Evolutionary conservation across 306 rosid genomes (phyloP).

Genomic region (Cyclanthera cordifolia): DNA sequence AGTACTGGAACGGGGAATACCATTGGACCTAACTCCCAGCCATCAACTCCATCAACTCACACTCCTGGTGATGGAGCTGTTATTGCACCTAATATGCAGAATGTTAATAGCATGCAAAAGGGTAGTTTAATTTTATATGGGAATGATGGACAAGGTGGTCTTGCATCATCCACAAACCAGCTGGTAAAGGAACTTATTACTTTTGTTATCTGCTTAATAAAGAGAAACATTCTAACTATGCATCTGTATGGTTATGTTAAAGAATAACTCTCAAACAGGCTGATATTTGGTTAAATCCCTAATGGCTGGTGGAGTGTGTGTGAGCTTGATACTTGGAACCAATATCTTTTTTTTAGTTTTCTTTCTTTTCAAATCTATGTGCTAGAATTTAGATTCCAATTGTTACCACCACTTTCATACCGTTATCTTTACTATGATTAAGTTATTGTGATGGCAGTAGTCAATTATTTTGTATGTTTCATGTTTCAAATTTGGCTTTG

Average conservation of each 20-base stretch:
- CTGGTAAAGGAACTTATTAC: slow-evolving; percentile 40
- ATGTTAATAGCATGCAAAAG: slow-evolving; percentile 53
- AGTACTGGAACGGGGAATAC: slow-evolving; percentile 96
- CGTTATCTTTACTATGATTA: neutral
- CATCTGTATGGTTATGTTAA: no score
- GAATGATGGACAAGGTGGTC: slow-evolving; percentile 71
- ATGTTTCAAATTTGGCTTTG: neutral
- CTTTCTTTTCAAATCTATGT: neutral
- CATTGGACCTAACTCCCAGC: slow-evolving; percentile 79
- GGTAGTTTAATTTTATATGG: slow-evolving; percentile 53
- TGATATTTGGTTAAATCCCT: neutral
- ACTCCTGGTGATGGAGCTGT: slow-evolving; percentile 79
- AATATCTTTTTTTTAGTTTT: neutral
- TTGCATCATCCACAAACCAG: slow-evolving; percentile 84
- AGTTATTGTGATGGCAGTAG: neutral
- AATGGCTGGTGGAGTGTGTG: neutral
- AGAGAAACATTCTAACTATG: neutral
- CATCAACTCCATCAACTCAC: slow-evolving; percentile 89
- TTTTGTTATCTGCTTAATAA: slow-evolving; percentile 11
- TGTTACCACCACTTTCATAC: neutral
- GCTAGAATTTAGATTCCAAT: neutral
- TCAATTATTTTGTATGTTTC: neutral
- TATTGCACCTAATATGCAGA: slow-evolving; percentile 61
- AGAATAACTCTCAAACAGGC: neutral
- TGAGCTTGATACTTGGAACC: neutral